Conservation (phyloP, 208 protist genomes). For the Leishmania tarentolae region DNA sequence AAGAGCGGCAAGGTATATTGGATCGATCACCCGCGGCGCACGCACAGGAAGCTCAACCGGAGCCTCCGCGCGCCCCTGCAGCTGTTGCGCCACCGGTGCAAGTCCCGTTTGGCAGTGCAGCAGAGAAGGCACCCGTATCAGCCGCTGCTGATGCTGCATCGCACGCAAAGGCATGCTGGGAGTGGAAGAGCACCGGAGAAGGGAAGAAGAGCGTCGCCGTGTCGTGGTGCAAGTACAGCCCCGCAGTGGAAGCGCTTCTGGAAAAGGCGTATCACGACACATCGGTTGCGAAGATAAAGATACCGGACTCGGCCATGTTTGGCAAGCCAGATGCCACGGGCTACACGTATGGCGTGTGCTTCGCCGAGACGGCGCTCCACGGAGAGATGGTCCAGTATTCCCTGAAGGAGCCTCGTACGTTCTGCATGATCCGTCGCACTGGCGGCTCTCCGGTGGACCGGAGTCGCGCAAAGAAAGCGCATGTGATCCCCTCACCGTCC, state of each 20-base stretch:
- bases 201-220: constrained; percentile 39
- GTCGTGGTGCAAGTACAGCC: constrained; percentile 58
- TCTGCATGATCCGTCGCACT: constrained; percentile 41
- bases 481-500: constrained; percentile 37
- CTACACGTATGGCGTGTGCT: constrained; percentile 66
- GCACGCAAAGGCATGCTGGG: constrained; percentile 44
- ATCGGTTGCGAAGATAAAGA: constrained; percentile 23
- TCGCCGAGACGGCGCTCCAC: constrained; percentile 41
- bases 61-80: not conserved
- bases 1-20: not conserved
- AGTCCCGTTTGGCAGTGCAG: constrained; percentile 13
- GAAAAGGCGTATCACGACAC: constrained; percentile 47
- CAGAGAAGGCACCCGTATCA: not conserved
- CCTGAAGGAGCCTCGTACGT: constrained; percentile 34
- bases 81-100: constrained; percentile 6
- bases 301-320: constrained; percentile 42
- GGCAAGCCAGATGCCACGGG: constrained; percentile 5
- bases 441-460: constrained; percentile 37
- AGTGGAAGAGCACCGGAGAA: constrained; percentile 55
- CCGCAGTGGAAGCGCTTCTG: constrained; percentile 45
- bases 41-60: constrained; percentile 2
- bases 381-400: constrained; percentile 67
- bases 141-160: not conserved
- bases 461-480: constrained; percentile 18
- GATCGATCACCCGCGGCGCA: not conserved